Evolutionary conservation across 163 green algal species (phyloP), one percentile per base, ranked within the genome.

Genomic region (Trebouxiophyceae sp.): DNA sequence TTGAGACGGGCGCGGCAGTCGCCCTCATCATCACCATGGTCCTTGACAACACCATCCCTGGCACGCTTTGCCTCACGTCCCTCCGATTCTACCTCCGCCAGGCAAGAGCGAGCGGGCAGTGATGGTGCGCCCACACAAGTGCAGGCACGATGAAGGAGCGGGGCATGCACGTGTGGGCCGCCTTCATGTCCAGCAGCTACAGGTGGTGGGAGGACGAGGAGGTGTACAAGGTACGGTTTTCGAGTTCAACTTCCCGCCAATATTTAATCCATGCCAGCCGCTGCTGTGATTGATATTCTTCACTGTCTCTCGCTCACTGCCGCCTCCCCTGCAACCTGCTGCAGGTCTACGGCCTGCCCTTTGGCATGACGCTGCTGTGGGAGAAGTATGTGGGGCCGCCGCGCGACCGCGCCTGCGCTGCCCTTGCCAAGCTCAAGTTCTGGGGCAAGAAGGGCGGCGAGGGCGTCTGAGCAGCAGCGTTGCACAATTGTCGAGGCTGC

Each of bases 11-110:
- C 5, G 83, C 83, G 20, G 80, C 78, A 4, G 80, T 91, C 20
- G 46, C 75, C 0, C 78, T 91, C 1, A 64, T 91, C n/a, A 57
- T 84, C 0, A 81, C 84, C 19, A 69, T 91, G 62, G 32, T 91
- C 30, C 69, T 91, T 34, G 85, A 91, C 72, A 84, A 84, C 67
- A 84, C 77, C 20, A 16, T 16, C 19, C 12, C 39, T 50, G 39
- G 19, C 12, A 50, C 12, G 39, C 39, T 50, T 50, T 50, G 39
- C 39, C 39, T 50, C 12, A 12, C 12, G 39, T 50, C 39, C 39
- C 39, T 50, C n/a, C n/a, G n/a, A n/a, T n/a, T n/a, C n/a, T n/a
- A n/a, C n/a, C n/a, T n/a, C n/a, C n/a, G n/a, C n/a, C n/a, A n/a
- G n/a, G n/a, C n/a, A n/a, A n/a, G n/a, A n/a, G n/a, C n/a, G n/a